These are phyloP conservation scores for Diatrype stigma DNA, from an alignment of 2,329 filamentous ascomycete genomes.

Conservation along the genomic window DNA sequence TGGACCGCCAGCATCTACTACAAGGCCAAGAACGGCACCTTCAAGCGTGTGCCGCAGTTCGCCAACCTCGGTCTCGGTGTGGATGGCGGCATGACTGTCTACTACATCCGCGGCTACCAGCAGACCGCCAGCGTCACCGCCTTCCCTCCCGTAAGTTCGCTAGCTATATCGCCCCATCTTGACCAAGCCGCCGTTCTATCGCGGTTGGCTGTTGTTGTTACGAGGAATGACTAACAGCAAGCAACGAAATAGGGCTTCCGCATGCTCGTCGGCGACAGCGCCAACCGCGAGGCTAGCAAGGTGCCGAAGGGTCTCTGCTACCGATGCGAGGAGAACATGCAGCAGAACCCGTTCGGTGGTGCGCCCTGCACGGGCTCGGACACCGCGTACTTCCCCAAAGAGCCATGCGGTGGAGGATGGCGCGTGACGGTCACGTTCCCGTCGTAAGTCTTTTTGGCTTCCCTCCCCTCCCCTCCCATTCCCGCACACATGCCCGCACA, in stretches of 20 bases:
- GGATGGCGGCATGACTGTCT: slow-evolving; percentile 27
- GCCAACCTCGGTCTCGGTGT: slow-evolving; percentile 26
- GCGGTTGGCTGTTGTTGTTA: too few relatives aligned
- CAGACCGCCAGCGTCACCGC: slow-evolving; percentile 23
- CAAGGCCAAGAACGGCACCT: slow-evolving; percentile 27
- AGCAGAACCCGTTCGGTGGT: slow-evolving; percentile 28
- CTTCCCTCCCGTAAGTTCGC: slow-evolving; percentile 23
- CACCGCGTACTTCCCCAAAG: slow-evolving; percentile 22
- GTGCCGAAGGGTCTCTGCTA: slow-evolving; percentile 27
- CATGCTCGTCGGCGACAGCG: slow-evolving; percentile 27
- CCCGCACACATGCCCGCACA: too few relatives aligned
- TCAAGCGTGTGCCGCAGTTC: slow-evolving; percentile 27
- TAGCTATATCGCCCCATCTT: not conserved
- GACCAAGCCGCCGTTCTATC: too few relatives aligned
- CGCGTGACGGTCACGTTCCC: slow-evolving; percentile 26
- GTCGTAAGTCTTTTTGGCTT: not conserved
- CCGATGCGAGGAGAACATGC: slow-evolving; percentile 26
- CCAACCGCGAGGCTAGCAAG: slow-evolving; percentile 20
- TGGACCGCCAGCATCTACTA: slow-evolving; percentile 30
- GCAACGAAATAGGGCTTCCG: slow-evolving; percentile 23
- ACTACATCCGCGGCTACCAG: slow-evolving; percentile 29
- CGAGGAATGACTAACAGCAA: slow-evolving; percentile 2
- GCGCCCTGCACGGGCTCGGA: slow-evolving; percentile 27
- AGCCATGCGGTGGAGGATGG: slow-evolving; percentile 23
- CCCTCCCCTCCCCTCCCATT: too few relatives aligned